Base-by-base conservation (phyloP, 345 rosid species). In the Gossypium anomalum region DNA sequence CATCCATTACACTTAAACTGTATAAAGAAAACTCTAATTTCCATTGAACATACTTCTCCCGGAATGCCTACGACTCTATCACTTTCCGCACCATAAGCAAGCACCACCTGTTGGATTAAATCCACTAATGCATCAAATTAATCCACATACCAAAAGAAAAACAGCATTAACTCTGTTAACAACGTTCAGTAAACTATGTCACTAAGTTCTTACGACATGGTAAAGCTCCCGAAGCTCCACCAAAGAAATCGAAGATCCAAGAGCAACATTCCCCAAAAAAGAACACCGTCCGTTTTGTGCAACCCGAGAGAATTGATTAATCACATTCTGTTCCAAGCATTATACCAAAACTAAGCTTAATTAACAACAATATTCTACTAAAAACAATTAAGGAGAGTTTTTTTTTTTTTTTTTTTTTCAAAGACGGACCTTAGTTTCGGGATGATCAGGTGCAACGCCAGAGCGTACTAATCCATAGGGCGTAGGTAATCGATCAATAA, bases 21-120 rank as follows among this genome's bases (percentile, higher is more conserved):
- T 29, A 17, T 8, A 9, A 62, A 55, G 14, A 44, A 23, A 53
- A 44, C 25, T 25, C 41, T 57, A 72, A 25, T 22, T 59, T 55
- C 73, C 17, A 57, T 29, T 4, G 63, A 11, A 79, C 88, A 67
- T 88, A 93, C 98, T 83, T 95, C 98, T 72, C 97, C 93, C 29
- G 89, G 93, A 81, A 93, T 88, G 69, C 87, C 90, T 11, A 95
- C 89, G 72, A 56, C 77, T 87, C 94, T 93, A 78, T 93, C 97
- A 81, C 91, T 93, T 88, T 95, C 98, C 62, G 99, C 96, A 47
- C 99, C 99, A 77, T 91, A 91, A 68, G 97, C 97, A 80, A 95
- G 94, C 49, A 93, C 94, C 74, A 95, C 99, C 99, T 95, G 87
- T 72, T 78, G 75, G 61, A 74, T 29, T 55, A 25, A 25, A 72